Evolutionary conservation across 2,329 filamentous ascomycete genomes (phyloP).

Genomic region (Exophiala aquamarina): DNA sequence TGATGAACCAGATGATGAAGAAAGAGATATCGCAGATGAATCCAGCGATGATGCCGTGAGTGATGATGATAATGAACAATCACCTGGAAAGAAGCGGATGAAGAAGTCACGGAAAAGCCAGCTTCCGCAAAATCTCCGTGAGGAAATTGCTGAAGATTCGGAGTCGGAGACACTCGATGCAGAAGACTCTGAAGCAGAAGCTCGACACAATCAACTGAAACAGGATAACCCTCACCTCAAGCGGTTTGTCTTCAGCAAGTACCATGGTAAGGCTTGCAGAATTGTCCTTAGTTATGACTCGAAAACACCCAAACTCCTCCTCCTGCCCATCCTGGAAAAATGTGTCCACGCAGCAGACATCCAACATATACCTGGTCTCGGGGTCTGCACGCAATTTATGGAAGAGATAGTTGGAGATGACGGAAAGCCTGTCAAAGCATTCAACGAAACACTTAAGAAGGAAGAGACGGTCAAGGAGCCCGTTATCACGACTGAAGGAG

Average conservation of each 20-base stretch:
- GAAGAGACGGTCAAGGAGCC: conserved; percentile 50
- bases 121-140: conserved; percentile 21
- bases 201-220: conserved; percentile 65
- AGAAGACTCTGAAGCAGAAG: conserved; percentile 45
- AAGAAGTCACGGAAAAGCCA: conserved; percentile 12
- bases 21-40: conserved; percentile 64
- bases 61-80: conserved; percentile 19
- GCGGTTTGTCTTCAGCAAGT: conserved; percentile 77
- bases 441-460: conserved; percentile 50
- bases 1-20: conserved; percentile 88
- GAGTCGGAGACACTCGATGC: conserved; percentile 15
- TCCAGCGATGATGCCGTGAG: conserved; percentile 39
- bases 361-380: conserved; percentile 79
- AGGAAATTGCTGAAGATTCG: conserved; percentile 26
- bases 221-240: conserved; percentile 66
- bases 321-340: conserved; percentile 85
- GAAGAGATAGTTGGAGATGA: conserved; percentile 53
- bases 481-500: conserved; percentile 67
- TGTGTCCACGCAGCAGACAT: conserved; percentile 77
- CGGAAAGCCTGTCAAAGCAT: conserved; percentile 46
- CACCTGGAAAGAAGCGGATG: background rate
- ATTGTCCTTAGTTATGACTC: conserved; percentile 82
- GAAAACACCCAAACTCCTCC: conserved; percentile 81
- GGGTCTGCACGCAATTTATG: conserved; percentile 66
- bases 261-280: conserved; percentile 70